phyloP scores from a whole-genome alignment of 345 rosid species.

The Raphanus sativus region DNA sequence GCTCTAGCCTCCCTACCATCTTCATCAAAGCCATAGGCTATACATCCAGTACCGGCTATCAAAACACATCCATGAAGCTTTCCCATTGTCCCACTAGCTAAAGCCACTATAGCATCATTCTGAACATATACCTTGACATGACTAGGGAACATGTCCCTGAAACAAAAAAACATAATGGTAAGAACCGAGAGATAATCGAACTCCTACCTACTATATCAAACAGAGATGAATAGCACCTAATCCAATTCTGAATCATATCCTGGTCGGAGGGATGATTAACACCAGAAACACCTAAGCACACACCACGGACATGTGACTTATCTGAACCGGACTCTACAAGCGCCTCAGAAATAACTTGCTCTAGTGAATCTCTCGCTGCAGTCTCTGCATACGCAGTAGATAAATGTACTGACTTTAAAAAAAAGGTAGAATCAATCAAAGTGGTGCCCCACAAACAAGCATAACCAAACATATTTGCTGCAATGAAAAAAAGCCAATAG shows the following conservation, averaged over 20 bases:
- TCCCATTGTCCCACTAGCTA: slow-evolving; percentile 95
- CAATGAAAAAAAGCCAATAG: not conserved
- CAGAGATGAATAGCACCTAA: slow-evolving; percentile 51
- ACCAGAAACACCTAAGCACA: slow-evolving; percentile 93
- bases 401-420: too few relatives aligned
- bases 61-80: slow-evolving; percentile 94
- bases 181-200: not conserved
- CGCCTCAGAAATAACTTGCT: slow-evolving; percentile 80
- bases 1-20: slow-evolving; percentile 94
- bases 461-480: slow-evolving; percentile 13
- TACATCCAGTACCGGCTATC: slow-evolving; percentile 94
- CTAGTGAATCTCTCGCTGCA: slow-evolving; percentile 80
- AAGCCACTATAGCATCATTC: slow-evolving; percentile 91
- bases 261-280: slow-evolving; percentile 92
- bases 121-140: slow-evolving; percentile 73
- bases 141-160: slow-evolving; percentile 77
- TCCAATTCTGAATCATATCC: slow-evolving; percentile 72
- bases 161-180: not conserved
- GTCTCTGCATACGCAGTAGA: slow-evolving; percentile 49
- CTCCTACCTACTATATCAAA: too few relatives aligned
- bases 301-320: slow-evolving; percentile 70
- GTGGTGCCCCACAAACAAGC: slow-evolving; percentile 11
- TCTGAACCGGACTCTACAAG: slow-evolving; percentile 64
- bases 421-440: slow-evolving; percentile 6
- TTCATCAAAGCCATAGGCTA: slow-evolving; percentile 84